Evolutionary conservation across 208 protist species (phyloP), one percentile per base, ranked within the genome.

Genomic region (Strigomonas galati): DNA sequence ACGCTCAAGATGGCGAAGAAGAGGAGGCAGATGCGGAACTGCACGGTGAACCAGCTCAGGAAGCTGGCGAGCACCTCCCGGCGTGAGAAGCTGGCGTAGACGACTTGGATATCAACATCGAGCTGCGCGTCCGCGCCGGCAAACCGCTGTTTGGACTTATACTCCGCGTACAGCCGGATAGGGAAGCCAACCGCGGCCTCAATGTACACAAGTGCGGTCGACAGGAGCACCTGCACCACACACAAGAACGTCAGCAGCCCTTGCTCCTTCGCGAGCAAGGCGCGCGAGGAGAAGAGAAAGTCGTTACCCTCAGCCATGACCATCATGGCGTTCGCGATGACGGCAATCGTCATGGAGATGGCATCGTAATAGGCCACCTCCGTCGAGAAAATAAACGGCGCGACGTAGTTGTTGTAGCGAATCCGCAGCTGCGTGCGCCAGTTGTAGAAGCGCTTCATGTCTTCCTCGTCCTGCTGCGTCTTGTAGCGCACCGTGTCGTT

Each of bases 351-450:
- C 66, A 94, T 70, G 15, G 84, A 89, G 28, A 79, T 59, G 57
- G 62, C 67, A 55, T 91, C 82, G 72, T 88, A 91, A 48, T 76
- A 78, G 17, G 40, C 60, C 44, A 84, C 64, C 31, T 88, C 69
- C 60, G 70, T 76, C 15, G 74, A 78, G 35, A 89, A 82, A 1
- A 85, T 21, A 26, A 71, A 49, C 0, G 73, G 65, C 19, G 78
- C 83, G 67, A 91, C 66, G 67, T 72, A 81, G 23, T 72, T n/a
- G 74, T 93, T 93, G 72, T 75, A 88, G 21, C 46, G 26, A 21
- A 67, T 52, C 61, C 76, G 78, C 51, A 62, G 14, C 17, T 44
- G 27, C 53, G 65, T 24, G 27, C 66, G 64, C 17, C 52, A 30
- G 62, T 35, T 21, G 46, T 49, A 27, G 12, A 56, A 44, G 19